A percentile compares a stretch with the other conserved stretches of the same genome.
Conservation (phyloP, 345 rosid genomes). For the Laguncularia racemosa region DNA sequence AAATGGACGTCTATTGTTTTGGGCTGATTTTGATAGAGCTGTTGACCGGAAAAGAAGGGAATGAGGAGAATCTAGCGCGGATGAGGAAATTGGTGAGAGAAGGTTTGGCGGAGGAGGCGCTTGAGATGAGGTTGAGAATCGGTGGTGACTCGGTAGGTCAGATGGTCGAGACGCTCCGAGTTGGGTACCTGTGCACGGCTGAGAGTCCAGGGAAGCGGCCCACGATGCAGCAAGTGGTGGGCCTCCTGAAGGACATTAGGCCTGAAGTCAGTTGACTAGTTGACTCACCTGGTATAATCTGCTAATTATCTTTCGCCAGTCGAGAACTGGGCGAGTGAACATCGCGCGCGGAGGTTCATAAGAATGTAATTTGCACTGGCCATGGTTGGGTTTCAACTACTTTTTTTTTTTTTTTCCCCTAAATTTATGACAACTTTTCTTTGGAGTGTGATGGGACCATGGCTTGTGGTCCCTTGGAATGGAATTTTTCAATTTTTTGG, state of each 20-base stretch:
- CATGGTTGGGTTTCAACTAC: no score
- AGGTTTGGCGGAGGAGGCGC: constrained; percentile 47
- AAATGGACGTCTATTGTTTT: constrained; percentile 57
- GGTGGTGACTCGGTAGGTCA: constrained; percentile 46
- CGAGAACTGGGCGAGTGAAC: no score
- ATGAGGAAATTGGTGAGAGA: constrained; percentile 62
- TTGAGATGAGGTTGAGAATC: constrained; percentile 52
- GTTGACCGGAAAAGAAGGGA: constrained; percentile 58
- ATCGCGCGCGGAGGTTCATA: no score
- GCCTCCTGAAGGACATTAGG: constrained; percentile 73
- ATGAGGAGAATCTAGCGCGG: constrained; percentile 41
- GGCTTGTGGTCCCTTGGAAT: no score
- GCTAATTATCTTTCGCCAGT: no score
- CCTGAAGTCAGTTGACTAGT: constrained; percentile 5
- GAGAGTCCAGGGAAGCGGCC: constrained; percentile 72
- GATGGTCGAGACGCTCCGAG: constrained; percentile 80
- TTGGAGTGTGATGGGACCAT: no score
- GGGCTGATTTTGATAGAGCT: constrained; percentile 71
- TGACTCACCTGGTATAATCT: no score
- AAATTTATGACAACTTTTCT: no score
- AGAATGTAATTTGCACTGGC: no score
- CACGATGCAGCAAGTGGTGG: constrained; percentile 87
- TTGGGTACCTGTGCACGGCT: constrained; percentile 80
- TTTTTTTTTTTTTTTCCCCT: no score
- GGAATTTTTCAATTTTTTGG: no score